A percentile compares a stretch with the other conserved stretches of the same genome.
phyloP scores from a whole-genome alignment of 73 alveolate species.

The Blepharisma stoltei region DNA sequence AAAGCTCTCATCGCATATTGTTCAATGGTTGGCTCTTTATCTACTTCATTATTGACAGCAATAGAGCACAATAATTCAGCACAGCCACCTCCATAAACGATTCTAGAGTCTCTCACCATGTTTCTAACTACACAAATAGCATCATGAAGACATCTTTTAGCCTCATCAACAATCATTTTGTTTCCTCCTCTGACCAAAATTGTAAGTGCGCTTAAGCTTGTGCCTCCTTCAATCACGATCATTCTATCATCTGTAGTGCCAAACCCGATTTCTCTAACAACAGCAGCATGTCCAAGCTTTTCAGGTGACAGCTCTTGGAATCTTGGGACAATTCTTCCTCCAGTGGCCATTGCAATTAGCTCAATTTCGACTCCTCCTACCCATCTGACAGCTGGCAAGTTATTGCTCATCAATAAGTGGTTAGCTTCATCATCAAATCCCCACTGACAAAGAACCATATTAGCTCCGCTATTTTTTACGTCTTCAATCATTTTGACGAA shows the following conservation, averaged over 20 bases:
- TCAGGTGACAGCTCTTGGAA: conserved; percentile 92
- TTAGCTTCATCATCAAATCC: conserved; percentile 99
- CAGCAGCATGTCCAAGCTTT: conserved; percentile 93
- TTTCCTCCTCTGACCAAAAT: conserved; percentile 74
- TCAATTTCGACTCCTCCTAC: conserved; percentile 99
- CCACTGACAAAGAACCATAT: conserved; percentile 94
- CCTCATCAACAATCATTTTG: conserved; percentile 93
- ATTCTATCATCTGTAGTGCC: conserved; percentile 96
- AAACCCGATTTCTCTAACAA: conserved; percentile 87
- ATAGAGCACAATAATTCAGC: conserved; percentile 80
- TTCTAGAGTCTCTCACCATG: conserved; percentile 87
- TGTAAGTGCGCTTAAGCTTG: conserved; percentile 82
- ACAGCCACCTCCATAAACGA: conserved; percentile 98
- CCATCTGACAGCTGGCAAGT: conserved; percentile 94
- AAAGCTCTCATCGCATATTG: conserved; percentile 95
- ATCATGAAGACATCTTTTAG: conserved; percentile 97
- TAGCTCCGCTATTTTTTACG: conserved; percentile 95
- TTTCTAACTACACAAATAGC: conserved; percentile 99
- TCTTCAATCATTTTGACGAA: conserved; percentile 88
- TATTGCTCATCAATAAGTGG: conserved; percentile 79
- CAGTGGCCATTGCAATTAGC: conserved; percentile 99
- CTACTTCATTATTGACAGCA: conserved; percentile 67
- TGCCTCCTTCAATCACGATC: conserved; percentile 88
- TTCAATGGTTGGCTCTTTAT: conserved; percentile 53
- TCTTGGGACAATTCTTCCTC: conserved; percentile 96